Base-by-base conservation (phyloP, 495 filamentous ascomycete genomes). In the Aspergillus cavernicola region DNA sequence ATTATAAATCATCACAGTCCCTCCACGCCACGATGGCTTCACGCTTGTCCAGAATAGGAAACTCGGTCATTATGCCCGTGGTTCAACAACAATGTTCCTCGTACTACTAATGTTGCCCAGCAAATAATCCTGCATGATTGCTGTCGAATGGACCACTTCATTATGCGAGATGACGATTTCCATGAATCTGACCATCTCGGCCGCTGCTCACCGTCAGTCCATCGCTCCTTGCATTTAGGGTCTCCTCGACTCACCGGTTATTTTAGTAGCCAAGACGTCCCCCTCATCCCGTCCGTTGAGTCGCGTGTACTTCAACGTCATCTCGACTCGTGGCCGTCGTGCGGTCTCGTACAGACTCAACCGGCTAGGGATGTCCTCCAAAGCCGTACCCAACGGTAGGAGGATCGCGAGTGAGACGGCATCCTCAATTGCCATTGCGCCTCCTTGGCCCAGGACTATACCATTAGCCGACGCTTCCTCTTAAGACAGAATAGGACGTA, bases 361-460 rank as follows among this genome's bases (percentile, higher is more conserved):
- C 2, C 81, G 70, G 3, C 65, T 61, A 0, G 70, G 59, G 10
- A 86, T 66, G 6, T 80, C 75, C 1, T 57, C 49, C 0, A 56
- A 18, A 2, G 50, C 41, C 0, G 71, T 80, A 0, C 72, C 77
- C 12, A 54, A 10, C 0, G 77, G 76, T 3, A 86, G 68, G 1
- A 85, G 59, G 12, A 74, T 71, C 6, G 73, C 76, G 1, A 86
- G 66, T 5, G 78, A 70, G 0, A 80, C 77, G 4, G 77, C 82
- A 55, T 86, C 83, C 59, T 88, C 83, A 29, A 85, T 79, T 0
- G 80, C 80, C 60, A 78, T 74, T 1, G 71, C 77, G 11, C 65
- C 79, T 29, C 80, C 80, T 57, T 85, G 80, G 0, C 78, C 80
- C 58, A 79, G 73, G 45, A 77, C 64, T 67, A 49, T 15, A 18